phyloP scores from a whole-genome alignment of 2,329 filamentous ascomycete species.

The Davidsoniella virescens region DNA sequence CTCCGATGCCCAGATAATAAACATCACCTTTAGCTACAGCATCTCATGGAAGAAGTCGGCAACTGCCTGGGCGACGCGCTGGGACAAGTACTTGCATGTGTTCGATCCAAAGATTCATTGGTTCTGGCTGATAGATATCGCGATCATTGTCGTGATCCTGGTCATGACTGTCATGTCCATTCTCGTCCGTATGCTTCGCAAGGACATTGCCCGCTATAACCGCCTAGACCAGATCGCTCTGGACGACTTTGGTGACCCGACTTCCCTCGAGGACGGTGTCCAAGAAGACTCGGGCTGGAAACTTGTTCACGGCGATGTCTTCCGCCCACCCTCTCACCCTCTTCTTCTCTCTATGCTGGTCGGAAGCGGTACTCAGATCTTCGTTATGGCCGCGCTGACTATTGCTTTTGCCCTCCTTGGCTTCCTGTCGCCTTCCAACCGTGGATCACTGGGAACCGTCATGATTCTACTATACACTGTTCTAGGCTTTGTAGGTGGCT shows the following conservation, averaged over 20 bases:
- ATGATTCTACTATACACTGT: slow-evolving; percentile 88
- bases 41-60: slow-evolving; percentile 73
- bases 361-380: slow-evolving; percentile 88
- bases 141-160: slow-evolving; percentile 84
- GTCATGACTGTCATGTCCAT: slow-evolving; percentile 88
- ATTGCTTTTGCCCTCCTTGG: slow-evolving; percentile 87
- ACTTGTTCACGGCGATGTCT: slow-evolving; percentile 91
- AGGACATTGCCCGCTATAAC: slow-evolving; percentile 95
- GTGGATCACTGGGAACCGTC: slow-evolving; percentile 81
- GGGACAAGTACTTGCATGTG: slow-evolving; percentile 97
- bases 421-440: slow-evolving; percentile 89
- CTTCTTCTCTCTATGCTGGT: slow-evolving; percentile 75
- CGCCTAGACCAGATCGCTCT: slow-evolving; percentile 79
- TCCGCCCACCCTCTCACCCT: slow-evolving; percentile 70
- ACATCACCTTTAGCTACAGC: slow-evolving; percentile 78
- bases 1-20: slow-evolving; percentile 31
- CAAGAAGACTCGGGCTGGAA: slow-evolving; percentile 99
- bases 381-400: slow-evolving; percentile 92
- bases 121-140: slow-evolving; percentile 95
- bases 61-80: slow-evolving; percentile 89
- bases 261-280: slow-evolving; percentile 70
- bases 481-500: slow-evolving; percentile 84
- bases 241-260: slow-evolving; percentile 71
- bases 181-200: slow-evolving; percentile 69
- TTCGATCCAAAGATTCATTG: slow-evolving; percentile 97